phyloP scores from a whole-genome alignment of 2,329 filamentous ascomycete genomes.

The Aspergillus sp. region DNA sequence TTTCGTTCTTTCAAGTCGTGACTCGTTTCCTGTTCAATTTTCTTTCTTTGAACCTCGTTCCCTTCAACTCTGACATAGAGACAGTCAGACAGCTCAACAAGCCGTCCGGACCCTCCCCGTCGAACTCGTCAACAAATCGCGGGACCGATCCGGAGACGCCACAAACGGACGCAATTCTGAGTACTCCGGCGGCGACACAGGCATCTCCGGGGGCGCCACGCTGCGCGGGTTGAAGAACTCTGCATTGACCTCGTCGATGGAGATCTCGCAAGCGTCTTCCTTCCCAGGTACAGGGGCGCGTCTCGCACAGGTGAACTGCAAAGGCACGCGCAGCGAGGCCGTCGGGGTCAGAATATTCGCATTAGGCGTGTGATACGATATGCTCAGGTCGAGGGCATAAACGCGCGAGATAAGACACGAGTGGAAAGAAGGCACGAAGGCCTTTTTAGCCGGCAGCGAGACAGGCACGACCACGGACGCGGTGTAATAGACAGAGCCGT shows the following conservation, averaged over 20 bases:
- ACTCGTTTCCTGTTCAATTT: no score
- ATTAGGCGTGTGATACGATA: conserved; percentile 55
- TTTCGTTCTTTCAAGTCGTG: no score
- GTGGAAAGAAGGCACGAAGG: conserved; percentile 69
- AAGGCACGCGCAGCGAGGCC: conserved; percentile 42
- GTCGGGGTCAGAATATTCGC: conserved; percentile 41
- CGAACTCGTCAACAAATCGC: background rate
- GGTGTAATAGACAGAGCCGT: conserved; percentile 57
- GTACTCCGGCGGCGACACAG: background rate
- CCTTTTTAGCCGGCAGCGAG: conserved; percentile 59
- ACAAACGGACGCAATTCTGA: background rate
- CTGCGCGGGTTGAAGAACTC: conserved; percentile 23
- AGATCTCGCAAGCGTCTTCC: conserved; percentile 10
- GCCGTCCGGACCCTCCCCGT: background rate
- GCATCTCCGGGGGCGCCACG: conserved; percentile 5
- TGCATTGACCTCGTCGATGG: conserved; percentile 19
- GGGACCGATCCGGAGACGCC: background rate
- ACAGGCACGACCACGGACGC: conserved; percentile 64
- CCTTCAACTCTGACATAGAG: background rate
- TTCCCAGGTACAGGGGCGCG: conserved; percentile 4
- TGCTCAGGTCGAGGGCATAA: conserved; percentile 60
- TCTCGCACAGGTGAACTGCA: conserved; percentile 39
- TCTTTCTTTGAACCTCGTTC: background rate
- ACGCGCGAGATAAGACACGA: conserved; percentile 64
- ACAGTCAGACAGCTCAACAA: background rate